Base-by-base conservation (phyloP, 2,329 filamentous ascomycete genomes). In the Fusarium pininemorale region DNA sequence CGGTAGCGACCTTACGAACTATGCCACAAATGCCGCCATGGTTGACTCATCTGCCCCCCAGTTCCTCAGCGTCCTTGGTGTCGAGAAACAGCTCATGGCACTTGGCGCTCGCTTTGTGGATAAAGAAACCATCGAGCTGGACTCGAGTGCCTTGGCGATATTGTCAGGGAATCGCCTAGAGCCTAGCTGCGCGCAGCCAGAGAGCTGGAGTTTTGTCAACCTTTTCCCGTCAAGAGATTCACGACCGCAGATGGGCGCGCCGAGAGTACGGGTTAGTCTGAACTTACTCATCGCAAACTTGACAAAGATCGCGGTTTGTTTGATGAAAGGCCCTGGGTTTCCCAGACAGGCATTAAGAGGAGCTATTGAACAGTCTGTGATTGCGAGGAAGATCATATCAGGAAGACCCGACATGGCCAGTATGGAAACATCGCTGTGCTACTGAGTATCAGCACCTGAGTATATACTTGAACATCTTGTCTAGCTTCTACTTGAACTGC, bases 151-250 rank as follows among this genome's bases (percentile, higher is more conserved):
- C 5, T 37, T 44, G 7, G 12, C 14, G 13, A 48, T 51, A 5
- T 7, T 62, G 18, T 57, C 56, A 1, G 56, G 30, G 6, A 7
- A 18, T 6, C 22, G 32, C 6, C 7, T 26, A 2, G 45, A 37
- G 12, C 45, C 45, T 18, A 35, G 14, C 5, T 44, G 28, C 18
- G 7, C 16, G 3, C 55, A 65, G 3, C 62, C 56, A 2, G 45
- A 65, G 3, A 51, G 45, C 22, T 65, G 62, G 62, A 65, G 62
- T 11, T 65, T 62, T 38, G 22, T 65, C 16, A 65, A 62, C 26
- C 26, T 62, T 13, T 65, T 65, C 8, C 56, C 56, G 5, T 42
- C 56, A 7, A 28, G 44, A 8, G 12, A n/a, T 22, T 32, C 30
- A 30, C 44, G n/a, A 14, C 55, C 38, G 7, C 32, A 4, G 9